Percentiles rank a stretch among this genome's conserved stretches.
Conservation (phyloP, 1,139 yeast genomes). For the Geotrichum candidum region DNA sequence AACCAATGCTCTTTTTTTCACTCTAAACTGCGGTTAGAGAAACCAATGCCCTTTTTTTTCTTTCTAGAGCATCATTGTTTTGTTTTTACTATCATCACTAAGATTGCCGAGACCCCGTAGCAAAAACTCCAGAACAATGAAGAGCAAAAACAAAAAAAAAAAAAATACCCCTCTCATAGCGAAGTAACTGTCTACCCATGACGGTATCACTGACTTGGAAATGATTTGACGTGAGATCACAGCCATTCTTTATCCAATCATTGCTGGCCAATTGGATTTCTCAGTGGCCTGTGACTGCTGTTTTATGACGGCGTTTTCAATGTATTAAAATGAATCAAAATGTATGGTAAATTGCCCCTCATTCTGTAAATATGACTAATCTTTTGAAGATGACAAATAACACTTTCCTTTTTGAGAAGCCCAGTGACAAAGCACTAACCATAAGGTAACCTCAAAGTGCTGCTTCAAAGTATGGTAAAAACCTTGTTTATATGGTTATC, state of each 20-base stretch:
- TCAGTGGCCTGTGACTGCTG: not conserved
- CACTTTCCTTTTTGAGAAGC: not conserved
- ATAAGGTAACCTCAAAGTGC: not conserved
- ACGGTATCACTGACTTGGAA: not conserved
- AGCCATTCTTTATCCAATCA: not conserved
- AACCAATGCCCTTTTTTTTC: too few species aligned
- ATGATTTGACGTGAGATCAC: not conserved
- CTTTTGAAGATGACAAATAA: conserved; percentile 8
- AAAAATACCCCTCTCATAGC: not conserved
- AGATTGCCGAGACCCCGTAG: not conserved
- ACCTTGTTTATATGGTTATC: not conserved
- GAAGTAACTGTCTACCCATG: not conserved
- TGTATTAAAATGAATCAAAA: not conserved
- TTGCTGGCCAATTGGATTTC: not conserved
- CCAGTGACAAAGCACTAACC: not conserved
- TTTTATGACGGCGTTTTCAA: not conserved
- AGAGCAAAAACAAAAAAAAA: not conserved
- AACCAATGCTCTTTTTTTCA: not conserved
- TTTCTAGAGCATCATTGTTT: not conserved
- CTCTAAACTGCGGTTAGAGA: not conserved
- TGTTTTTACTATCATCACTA: not conserved
- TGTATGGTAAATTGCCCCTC: not conserved
- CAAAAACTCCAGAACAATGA: not conserved
- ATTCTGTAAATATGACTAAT: conserved; percentile 8
- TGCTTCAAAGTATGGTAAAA: not conserved